Percentiles rank a stretch among this genome's conserved stretches.
Evolutionary conservation across 2,329 filamentous ascomycete species (phyloP).

Genomic region (Leptodontidium sp.): DNA sequence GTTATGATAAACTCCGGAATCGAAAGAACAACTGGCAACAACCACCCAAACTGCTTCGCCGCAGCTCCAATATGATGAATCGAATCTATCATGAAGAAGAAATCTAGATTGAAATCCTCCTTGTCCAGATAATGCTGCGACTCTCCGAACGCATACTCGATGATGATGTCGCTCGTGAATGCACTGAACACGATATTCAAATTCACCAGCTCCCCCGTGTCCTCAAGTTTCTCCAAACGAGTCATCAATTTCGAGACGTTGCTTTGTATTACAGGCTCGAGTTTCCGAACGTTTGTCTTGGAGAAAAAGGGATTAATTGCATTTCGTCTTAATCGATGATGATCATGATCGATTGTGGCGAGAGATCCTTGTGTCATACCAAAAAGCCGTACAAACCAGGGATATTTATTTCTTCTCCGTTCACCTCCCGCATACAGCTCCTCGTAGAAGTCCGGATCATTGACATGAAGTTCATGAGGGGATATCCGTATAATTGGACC

Average conservation of each 20-base stretch:
- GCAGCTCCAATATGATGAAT: conserved; percentile 12
- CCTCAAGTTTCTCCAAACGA: not conserved
- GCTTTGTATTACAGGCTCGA: conserved; percentile 29
- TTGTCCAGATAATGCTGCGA: not conserved
- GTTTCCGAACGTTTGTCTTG: conserved; percentile 19
- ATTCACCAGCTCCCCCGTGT: conserved; percentile 10
- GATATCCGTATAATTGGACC: conserved; percentile 48
- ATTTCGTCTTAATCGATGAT: conserved; percentile 26
- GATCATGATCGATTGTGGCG: conserved; percentile 30
- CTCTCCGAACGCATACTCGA: conserved; percentile 33
- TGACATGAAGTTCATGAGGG: conserved; percentile 52
- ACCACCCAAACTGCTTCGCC: conserved; percentile 18
- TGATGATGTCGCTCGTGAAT: conserved; percentile 20
- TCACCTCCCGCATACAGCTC: conserved; percentile 48
- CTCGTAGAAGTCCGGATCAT: conserved; percentile 49
- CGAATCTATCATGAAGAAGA: conserved; percentile 3
- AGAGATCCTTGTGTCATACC: conserved; percentile 22
- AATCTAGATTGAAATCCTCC: conserved; percentile 10
- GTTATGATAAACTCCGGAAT: conserved; percentile 18
- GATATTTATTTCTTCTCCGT: conserved; percentile 8
- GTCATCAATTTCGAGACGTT: conserved; percentile 4
- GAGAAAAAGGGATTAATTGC: conserved; percentile 34
- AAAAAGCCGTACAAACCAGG: conserved; percentile 5
- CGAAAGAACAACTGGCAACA: conserved; percentile 9
- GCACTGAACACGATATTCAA: not conserved